A percentile compares a stretch with the other conserved stretches of the same genome.
Evolutionary conservation across 257 asterid genomes (phyloP).

Genomic region (Solanum medicagineum): DNA sequence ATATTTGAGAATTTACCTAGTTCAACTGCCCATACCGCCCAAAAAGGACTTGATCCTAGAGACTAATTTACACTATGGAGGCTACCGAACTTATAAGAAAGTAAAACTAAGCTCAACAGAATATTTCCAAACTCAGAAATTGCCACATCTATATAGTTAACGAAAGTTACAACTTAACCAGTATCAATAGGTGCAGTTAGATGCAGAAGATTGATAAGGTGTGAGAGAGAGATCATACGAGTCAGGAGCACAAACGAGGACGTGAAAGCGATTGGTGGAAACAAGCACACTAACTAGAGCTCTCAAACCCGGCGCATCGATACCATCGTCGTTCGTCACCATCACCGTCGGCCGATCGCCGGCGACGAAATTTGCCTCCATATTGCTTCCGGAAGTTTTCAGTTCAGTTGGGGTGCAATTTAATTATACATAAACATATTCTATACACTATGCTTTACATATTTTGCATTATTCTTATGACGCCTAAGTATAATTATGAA

Average conservation of each 20-base stretch:
- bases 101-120: background rate
- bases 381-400: slow-evolving; percentile 1
- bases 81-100: background rate
- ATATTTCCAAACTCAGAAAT: background rate
- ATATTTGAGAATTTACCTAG: background rate
- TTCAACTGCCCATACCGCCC: background rate
- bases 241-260: slow-evolving; percentile 90
- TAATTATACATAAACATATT: too few relatives aligned
- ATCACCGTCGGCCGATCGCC: slow-evolving; percentile 54
- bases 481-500: too few relatives aligned
- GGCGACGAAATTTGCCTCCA: slow-evolving; percentile 16
- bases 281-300: slow-evolving; percentile 66
- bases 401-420: background rate
- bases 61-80: background rate
- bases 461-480: too few relatives aligned
- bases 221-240: slow-evolving; percentile 23
- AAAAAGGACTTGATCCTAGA: background rate
- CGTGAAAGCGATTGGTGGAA: slow-evolving; percentile 52
- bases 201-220: background rate
- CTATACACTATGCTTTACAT: too few relatives aligned
- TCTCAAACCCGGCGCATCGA: slow-evolving; percentile 70
- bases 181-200: background rate
- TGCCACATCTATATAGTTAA: background rate
- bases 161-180: background rate
- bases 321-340: slow-evolving; percentile 95